Evolutionary conservation across 345 rosid species (phyloP).

Genomic region (Aethionema arabicum): DNA sequence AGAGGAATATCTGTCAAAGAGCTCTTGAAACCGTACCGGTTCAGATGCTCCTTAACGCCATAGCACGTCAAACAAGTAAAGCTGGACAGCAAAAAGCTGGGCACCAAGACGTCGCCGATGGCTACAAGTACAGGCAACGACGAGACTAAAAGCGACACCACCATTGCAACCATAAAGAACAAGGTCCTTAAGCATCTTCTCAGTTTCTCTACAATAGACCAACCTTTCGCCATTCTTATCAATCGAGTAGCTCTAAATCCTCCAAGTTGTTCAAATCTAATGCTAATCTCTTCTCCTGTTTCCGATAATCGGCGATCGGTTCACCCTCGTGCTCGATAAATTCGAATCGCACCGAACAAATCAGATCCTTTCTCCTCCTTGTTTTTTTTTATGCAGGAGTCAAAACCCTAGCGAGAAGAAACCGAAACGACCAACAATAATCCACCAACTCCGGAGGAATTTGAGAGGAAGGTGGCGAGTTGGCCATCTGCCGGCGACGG

Average conservation of each 20-base stretch:
- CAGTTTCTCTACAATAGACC: conserved; percentile 58
- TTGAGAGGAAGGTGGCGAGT: conserved; percentile 25
- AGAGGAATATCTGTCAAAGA: conserved; percentile 80
- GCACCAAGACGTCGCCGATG: conserved; percentile 62
- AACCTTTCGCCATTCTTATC: conserved; percentile 40
- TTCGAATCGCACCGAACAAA: background rate
- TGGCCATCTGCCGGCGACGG: conserved; percentile 36
- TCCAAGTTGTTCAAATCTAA: conserved; percentile 4
- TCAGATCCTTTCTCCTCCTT: conserved; percentile 7
- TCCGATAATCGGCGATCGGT: background rate
- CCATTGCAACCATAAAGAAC: conserved; percentile 90
- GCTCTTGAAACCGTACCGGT: conserved; percentile 67
- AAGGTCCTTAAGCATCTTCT: conserved; percentile 66
- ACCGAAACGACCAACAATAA: conserved; percentile 22
- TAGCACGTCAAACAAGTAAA: conserved; percentile 73
- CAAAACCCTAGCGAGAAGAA: conserved; percentile 38
- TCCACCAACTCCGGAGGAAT: conserved; percentile 32
- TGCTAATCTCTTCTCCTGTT: background rate
- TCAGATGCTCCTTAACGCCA: conserved; percentile 60
- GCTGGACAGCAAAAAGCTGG: conserved; percentile 64
- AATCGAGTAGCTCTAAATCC: background rate
- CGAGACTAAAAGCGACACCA: conserved; percentile 72
- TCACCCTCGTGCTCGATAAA: background rate
- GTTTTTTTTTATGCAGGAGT: conserved; percentile 27
- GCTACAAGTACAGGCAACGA: conserved; percentile 87